Base-by-base conservation (phyloP, 2,329 filamentous ascomycete species). In the Coccinonectria pachysandricola region DNA sequence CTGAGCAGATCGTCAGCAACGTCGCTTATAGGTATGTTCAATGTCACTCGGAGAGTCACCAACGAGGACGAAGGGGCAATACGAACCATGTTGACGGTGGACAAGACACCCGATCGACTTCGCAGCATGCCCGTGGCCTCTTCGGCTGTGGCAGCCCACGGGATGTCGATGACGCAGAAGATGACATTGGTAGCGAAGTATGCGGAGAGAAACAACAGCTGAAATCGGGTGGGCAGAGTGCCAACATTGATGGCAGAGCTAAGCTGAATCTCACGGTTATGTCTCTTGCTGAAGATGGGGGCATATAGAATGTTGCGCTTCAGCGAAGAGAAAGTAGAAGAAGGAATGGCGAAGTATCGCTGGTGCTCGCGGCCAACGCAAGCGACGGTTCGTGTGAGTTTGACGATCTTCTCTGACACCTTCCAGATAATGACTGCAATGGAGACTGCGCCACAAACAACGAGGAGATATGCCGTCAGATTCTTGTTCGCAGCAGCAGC, bases 341-440 rank as follows among this genome's bases (percentile, higher is more conserved):
- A 63, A 5, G 79, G 68, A 13, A 62, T 59, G 23, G 76, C 68
- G 49, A 87, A 94, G 60, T 85, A 94, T 34, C 71, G 66, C 53
- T 94, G 86, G 2, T 67, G 78, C 38, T 83, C 79, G 57, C 84
- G 85, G 58, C 71, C 78, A 39, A 94, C 68, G 46, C 77, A 84
- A 21, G 79, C 68, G 22, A 93, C 64, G 14, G 71, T 78, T 37
- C 86, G 74, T 19, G 87, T 61, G 47, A 91, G 79, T 40, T 68
- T 72, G 31, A 71, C 61, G 30, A 80, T 56, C 28, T 69, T 64
- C 26, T 74, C 65, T 28, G 62, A 55, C 36, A 77, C 52, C 35
- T 79, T 74, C 71, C 83, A 88, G 36, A 76, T 42, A 37, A 82
- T 64, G 42, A 87, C 63, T 25, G 67, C 64, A 18, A 53, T 65